phyloP scores from a whole-genome alignment of 208 protist genomes.

The Angomonas deanei region DNA sequence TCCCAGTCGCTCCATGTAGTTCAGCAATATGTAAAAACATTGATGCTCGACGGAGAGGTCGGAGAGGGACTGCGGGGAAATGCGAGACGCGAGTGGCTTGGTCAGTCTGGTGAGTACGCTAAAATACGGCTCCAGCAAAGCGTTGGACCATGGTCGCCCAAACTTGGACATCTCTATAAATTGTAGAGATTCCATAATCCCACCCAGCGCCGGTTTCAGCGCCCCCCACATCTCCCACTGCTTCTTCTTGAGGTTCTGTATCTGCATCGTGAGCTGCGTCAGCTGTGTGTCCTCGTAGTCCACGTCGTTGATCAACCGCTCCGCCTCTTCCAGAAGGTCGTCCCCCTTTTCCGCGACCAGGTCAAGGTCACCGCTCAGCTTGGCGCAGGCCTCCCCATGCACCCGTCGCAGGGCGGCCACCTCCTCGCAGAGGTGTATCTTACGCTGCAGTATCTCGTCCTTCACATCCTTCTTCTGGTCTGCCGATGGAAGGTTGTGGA shows the following conservation, averaged over 20 bases:
- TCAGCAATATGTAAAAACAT: constrained; percentile 60
- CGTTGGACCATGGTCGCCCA: constrained; percentile 40
- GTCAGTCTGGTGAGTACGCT: constrained; percentile 27
- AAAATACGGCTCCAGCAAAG: constrained; percentile 49
- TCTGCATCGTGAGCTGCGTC: constrained; percentile 23
- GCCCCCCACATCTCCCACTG: constrained; percentile 45
- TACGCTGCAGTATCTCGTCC: constrained; percentile 24
- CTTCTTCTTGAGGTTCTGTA: constrained; percentile 35
- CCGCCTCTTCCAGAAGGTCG: constrained; percentile 32
- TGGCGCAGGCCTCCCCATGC: constrained; percentile 10
- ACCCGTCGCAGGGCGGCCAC: constrained; percentile 13
- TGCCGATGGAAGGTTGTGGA: background rate
- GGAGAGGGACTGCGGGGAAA: constrained; percentile 59
- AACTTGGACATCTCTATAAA: constrained; percentile 63
- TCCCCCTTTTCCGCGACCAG: constrained; percentile 25
- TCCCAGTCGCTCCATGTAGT: constrained; percentile 54
- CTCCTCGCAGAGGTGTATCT: constrained; percentile 25
- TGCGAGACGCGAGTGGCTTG: constrained; percentile 30
- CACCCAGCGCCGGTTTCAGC: constrained; percentile 34
- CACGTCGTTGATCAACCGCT: constrained; percentile 42
- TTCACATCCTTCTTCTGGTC: constrained; percentile 13
- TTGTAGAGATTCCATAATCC: constrained; percentile 16
- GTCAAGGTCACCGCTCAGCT: constrained; percentile 38
- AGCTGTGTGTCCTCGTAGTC: constrained; percentile 50
- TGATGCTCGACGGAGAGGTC: constrained; percentile 46